These are phyloP conservation scores for Lactuca saligna DNA, from an alignment of 129 eudicot genomes.

Conservation along the genomic window DNA sequence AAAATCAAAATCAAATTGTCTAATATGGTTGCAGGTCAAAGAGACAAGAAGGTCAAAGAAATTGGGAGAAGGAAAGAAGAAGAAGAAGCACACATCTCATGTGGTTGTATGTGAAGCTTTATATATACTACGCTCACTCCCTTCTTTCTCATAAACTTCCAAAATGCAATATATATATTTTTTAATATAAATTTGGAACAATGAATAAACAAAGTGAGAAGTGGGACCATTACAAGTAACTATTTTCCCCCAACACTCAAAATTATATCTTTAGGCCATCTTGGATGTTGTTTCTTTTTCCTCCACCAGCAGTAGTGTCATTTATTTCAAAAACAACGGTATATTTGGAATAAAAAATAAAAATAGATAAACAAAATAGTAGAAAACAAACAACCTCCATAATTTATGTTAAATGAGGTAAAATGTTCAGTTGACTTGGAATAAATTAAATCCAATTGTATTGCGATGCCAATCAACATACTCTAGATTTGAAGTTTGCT, in stretches of 20 bases:
- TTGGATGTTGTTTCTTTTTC: background rate
- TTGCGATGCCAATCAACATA: too few species aligned
- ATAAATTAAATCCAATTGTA: too few species aligned
- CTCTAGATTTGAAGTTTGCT: too few species aligned
- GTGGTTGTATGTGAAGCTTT: slow-evolving; percentile 19
- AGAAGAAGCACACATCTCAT: slow-evolving; percentile 17
- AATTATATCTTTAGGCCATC: background rate
- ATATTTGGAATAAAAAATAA: too few species aligned
- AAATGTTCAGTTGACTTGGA: too few species aligned
- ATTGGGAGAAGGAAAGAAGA: slow-evolving; percentile 1
- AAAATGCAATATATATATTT: background rate
- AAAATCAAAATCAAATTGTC: slow-evolving; percentile 28
- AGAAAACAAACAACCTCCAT: background rate
- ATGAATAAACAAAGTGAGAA: background rate
- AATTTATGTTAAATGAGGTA: too few species aligned
- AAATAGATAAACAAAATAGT: too few species aligned
- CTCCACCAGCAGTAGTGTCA: too few species aligned
- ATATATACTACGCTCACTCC: slow-evolving; percentile 25
- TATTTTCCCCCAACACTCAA: slow-evolving; percentile 13
- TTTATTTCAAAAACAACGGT: too few species aligned
- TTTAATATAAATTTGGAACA: background rate
- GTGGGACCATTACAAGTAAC: slow-evolving; percentile 27
- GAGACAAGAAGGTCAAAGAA: slow-evolving; percentile 32
- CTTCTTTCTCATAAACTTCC: slow-evolving; percentile 16
- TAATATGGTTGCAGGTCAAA: slow-evolving; percentile 9